phyloP scores from a whole-genome alignment of 805 yeast species.

The Zygosaccharomyces lentus region DNA sequence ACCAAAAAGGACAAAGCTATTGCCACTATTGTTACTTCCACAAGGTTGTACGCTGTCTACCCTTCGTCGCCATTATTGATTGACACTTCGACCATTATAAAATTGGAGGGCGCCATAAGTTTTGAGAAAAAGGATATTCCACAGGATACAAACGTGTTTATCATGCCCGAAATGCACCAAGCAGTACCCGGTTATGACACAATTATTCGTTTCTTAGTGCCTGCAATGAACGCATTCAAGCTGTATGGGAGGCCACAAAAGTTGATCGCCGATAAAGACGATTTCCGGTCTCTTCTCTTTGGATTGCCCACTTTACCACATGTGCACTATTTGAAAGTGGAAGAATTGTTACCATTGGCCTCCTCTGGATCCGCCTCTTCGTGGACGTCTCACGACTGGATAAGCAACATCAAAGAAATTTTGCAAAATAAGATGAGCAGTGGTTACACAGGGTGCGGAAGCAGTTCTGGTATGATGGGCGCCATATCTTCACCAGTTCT shows the following conservation, averaged over 20 bases:
- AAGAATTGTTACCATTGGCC: conserved; percentile 48
- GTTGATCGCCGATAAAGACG: conserved; percentile 53
- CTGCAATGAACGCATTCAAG: conserved; percentile 64
- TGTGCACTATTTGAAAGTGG: conserved; percentile 55
- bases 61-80: conserved; percentile 80
- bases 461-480: conserved; percentile 56
- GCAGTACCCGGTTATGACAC: conserved; percentile 71
- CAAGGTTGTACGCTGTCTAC: conserved; percentile 81
- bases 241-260: conserved; percentile 71
- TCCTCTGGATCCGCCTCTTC: conserved; percentile 35
- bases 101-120: conserved; percentile 75
- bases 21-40: conserved; percentile 71
- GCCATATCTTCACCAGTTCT: conserved; percentile 50
- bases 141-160: conserved; percentile 45
- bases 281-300: conserved; percentile 54
- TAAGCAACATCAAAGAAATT: conserved; percentile 48
- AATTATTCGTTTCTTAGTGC: conserved; percentile 64
- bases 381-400: conserved; percentile 66
- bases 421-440: conserved; percentile 48
- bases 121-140: conserved; percentile 50
- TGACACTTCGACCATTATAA: conserved; percentile 83
- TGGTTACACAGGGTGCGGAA: conserved; percentile 81
- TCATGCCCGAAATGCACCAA: conserved; percentile 68
- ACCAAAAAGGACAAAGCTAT: conserved; percentile 63
- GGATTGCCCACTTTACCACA: conserved; percentile 73